Evolutionary conservation across 2,329 filamentous ascomycete genomes (phyloP).

Genomic region (Trichoderma cornu-damae): DNA sequence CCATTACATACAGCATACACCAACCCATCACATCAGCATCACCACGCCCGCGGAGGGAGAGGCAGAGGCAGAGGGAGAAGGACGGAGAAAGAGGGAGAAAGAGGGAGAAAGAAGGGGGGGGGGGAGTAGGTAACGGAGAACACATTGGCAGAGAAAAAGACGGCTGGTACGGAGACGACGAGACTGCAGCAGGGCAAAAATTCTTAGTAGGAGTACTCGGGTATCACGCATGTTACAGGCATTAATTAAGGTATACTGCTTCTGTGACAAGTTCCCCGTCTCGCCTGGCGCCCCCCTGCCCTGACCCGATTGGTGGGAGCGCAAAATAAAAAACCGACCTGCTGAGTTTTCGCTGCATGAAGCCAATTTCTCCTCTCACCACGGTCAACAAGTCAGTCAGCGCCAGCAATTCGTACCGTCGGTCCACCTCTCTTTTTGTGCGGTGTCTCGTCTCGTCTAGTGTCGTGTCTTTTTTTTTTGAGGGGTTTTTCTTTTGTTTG

Average conservation of each 20-base stretch:
- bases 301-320: conserved; percentile 13
- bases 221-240: no score
- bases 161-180: conserved; percentile 6
- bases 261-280: no score
- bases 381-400: conserved; percentile 18
- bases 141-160: neutral
- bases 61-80: neutral
- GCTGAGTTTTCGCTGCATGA: conserved; percentile 17
- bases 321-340: no score
- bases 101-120: neutral
- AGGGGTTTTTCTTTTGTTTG: no score
- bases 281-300: neutral
- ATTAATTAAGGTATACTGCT: no score
- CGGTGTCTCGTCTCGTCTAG: conserved; percentile 12
- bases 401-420: neutral
- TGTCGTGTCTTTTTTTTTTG: conserved; percentile 9
- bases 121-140: no score
- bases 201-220: no score
- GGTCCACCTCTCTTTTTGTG: conserved; percentile 6
- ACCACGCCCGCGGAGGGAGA: neutral
- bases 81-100: neutral
- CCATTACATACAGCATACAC: conserved; percentile 5
- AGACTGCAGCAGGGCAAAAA: conserved; percentile 14
- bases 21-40: no score
- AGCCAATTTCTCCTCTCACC: conserved; percentile 9